phyloP scores from a whole-genome alignment of 2,329 filamentous ascomycete species.

The Nemania serpens region DNA sequence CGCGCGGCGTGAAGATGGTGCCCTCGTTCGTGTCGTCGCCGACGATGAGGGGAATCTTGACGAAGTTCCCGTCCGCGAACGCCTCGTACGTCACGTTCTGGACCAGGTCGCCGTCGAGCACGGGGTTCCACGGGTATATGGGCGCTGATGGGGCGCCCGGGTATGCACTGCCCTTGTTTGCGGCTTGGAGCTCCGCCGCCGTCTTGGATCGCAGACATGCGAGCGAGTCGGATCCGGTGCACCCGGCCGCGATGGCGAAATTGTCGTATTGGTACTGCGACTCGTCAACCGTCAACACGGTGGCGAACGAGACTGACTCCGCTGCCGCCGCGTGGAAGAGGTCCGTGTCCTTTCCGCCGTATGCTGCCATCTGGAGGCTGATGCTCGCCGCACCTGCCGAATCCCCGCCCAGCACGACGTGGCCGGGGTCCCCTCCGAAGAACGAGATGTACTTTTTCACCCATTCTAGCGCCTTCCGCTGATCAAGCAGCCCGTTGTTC shows the following conservation, averaged over 20 bases:
- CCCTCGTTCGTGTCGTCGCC: constrained; percentile 69
- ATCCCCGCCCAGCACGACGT: constrained; percentile 70
- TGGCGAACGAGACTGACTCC: constrained; percentile 57
- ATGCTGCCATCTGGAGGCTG: constrained; percentile 64
- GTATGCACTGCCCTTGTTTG: constrained; percentile 49
- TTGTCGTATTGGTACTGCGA: constrained; percentile 59
- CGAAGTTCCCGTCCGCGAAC: constrained; percentile 54
- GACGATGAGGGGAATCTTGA: constrained; percentile 59
- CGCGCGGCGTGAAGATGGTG: constrained; percentile 61
- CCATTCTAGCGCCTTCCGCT: constrained; percentile 72
- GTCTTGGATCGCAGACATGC: constrained; percentile 53
- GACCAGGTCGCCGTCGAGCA: constrained; percentile 59
- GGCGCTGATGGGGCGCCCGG: constrained; percentile 45
- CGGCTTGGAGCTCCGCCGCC: constrained; percentile 47
- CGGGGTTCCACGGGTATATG: constrained; percentile 58
- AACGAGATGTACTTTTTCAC: constrained; percentile 66
- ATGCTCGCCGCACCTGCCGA: constrained; percentile 71
- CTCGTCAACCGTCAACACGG: constrained; percentile 51
- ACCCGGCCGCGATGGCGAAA: constrained; percentile 50
- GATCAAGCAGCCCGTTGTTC: constrained; percentile 74
- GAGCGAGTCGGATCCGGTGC: constrained; percentile 46
- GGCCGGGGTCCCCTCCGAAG: constrained; percentile 71
- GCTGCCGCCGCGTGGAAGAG: constrained; percentile 58
- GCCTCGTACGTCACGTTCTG: constrained; percentile 54
- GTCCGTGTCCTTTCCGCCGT: constrained; percentile 52